Base-by-base conservation (phyloP, 2,329 filamentous ascomycete genomes). In the Diplodia seriata region DNA sequence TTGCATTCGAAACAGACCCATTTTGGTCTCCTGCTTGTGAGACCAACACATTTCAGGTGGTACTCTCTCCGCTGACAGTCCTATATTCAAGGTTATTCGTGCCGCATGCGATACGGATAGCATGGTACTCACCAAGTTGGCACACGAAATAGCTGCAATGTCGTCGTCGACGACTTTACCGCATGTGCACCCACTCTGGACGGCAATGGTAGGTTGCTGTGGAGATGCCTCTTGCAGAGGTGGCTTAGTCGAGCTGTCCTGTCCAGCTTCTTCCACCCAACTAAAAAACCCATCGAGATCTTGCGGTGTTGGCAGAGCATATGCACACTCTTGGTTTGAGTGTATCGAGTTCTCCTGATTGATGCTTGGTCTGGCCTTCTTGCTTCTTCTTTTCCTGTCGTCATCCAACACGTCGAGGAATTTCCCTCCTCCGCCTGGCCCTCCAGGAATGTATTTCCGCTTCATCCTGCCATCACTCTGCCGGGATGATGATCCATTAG, bases 51-150 rank as follows among this genome's bases (percentile, higher is more conserved):
- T 9, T 26, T 14, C 26, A 69, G 49, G 55, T 70, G 69, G 53
- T 69, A 70, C 14, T 67, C 68, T 18, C 64, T 59, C 15, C 68
- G 53, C 5, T 15, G 36, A 29, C 69, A 70, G 23, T 63, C 65
- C 69, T 70, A 20, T 36, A 47, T 26, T n/a, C 29, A 31, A 47
- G 18, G 36, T 38, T 14, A 47, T 15, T 61, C 54, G 20, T 47
- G 57, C 49, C 29, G 31, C 20, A 38, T 62, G 20, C 29, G 8
- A 55, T 26, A 33, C 38, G 7, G 18, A 38, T 14, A 5, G 18
- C 18, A 36, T n/a, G 11, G 14, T 18, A 55, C 69, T 68, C 67
- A 69, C 69, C n/a, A 61, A 62, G 26, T 64, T 69, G 8, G 68
- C 68, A 43, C 69, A 70, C 47, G 50, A 64, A 20, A 70, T 69